Evolutionary conservation across 2,329 filamentous ascomycete species (phyloP).

Genomic region (Akanthomyces dipterigenus): DNA sequence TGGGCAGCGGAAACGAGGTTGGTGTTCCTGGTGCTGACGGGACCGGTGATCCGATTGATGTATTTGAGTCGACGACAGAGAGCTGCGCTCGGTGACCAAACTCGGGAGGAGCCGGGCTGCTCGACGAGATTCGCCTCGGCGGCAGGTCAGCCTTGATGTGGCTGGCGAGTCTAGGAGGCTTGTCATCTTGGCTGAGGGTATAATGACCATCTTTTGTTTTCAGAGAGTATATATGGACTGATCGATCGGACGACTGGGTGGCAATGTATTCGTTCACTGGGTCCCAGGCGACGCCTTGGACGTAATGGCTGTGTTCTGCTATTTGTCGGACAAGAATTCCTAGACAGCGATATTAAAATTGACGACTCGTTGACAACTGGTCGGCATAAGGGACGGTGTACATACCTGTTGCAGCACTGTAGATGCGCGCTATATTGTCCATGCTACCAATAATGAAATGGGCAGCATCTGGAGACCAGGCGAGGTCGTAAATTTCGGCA

Average conservation of each 20-base stretch:
- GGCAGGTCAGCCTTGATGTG: slow-evolving; percentile 82
- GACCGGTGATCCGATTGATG: slow-evolving; percentile 68
- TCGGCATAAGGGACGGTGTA: neutral
- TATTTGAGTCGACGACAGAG: slow-evolving; percentile 44
- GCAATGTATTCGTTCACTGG: slow-evolving; percentile 96
- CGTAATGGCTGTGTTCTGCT: slow-evolving; percentile 95
- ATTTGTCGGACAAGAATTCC: slow-evolving; percentile 77
- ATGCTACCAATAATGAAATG: slow-evolving; percentile 99
- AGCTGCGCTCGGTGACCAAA: slow-evolving; percentile 61
- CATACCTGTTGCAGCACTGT: slow-evolving; percentile 84
- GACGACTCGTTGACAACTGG: neutral
- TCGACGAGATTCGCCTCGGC: slow-evolving; percentile 79
- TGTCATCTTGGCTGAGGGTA: slow-evolving; percentile 60
- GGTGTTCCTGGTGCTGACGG: slow-evolving; percentile 92
- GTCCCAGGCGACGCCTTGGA: slow-evolving; percentile 98
- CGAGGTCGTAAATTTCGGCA: slow-evolving; percentile 95
- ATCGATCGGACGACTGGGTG: slow-evolving; percentile 95
- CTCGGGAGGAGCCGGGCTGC: slow-evolving; percentile 86
- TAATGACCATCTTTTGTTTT: slow-evolving; percentile 97
- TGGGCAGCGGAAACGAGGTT: slow-evolving; percentile 79
- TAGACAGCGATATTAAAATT: slow-evolving; percentile 17
- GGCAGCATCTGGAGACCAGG: slow-evolving; percentile 94
- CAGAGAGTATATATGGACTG: slow-evolving; percentile 93
- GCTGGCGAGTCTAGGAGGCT: slow-evolving; percentile 74
- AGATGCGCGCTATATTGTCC: slow-evolving; percentile 97